Base-by-base conservation (phyloP, 257 asterid species). In the Jasminum sambac region DNA sequence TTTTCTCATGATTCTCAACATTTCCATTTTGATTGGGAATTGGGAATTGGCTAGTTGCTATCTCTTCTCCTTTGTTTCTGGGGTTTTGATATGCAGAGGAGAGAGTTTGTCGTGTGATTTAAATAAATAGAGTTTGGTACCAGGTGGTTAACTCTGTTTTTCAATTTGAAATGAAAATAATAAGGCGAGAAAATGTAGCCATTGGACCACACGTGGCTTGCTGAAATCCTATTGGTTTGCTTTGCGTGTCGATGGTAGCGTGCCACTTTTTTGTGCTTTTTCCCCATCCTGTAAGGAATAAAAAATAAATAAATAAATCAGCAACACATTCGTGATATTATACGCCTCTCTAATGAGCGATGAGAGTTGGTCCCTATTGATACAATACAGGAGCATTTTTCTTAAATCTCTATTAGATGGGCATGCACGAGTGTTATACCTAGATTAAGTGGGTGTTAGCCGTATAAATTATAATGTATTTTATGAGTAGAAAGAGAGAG, bases 1-100 rank as follows among this genome's bases (percentile, higher is more conserved):
- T 83, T 77, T 83, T 64, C 77, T 73, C 81, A 80, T 59, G 60
- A 74, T 70, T 42, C 77, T 82, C 78, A 78, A 65, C 85, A 86
- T 84, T 61, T 84, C 82, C 63, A 68, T 40, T 38, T 64, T 14
- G 52, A 21, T 3, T 39, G 8, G 8, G 69, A 5, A 9, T 38
- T 16, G 8, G 69, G 8, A 6, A 17, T 11, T 4, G 26, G 1
- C 39, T 12, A 2, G 5, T 43, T 14, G 4, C 34, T 55, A 7
- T 17, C 11, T 8, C 57, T 0, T 8, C 0, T 1, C 25, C 25
- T 4, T 6, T 6, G 2, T 21, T 10, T 55, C 62, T 55, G 62
- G 36, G 62, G 21, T 43, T 43, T 43, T 43, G n/a, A 0, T 43
- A 1, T 6, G 6, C 12, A 6, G 44, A 40, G 12, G n/a, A n/a